phyloP scores from a whole-genome alignment of 164 flowering plant genomes.

The Saururus chinensis region DNA sequence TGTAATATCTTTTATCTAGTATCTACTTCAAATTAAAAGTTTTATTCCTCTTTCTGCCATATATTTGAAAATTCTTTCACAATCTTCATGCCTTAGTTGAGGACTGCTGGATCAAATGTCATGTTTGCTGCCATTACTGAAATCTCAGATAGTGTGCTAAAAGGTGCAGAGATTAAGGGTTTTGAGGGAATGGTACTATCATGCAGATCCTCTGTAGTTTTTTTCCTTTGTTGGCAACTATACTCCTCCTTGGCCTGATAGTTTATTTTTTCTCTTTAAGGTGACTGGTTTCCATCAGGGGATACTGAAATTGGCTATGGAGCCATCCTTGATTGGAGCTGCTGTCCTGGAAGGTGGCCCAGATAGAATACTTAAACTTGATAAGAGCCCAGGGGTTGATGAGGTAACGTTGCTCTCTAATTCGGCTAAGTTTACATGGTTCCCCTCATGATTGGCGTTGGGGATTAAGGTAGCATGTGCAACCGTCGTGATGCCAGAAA shows the following conservation, averaged over 20 bases:
- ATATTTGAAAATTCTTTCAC: not conserved
- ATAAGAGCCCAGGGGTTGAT: constrained; percentile 74
- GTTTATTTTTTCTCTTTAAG: constrained; percentile 20
- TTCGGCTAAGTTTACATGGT: not conserved
- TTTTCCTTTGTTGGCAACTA: not conserved
- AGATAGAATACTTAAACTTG: constrained; percentile 78
- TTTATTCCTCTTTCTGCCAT: not conserved
- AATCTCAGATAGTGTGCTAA: constrained; percentile 81
- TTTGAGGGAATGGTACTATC: constrained; percentile 70
- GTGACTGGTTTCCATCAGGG: constrained; percentile 92
- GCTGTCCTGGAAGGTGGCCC: constrained; percentile 96
- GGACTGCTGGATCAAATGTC: constrained; percentile 82
- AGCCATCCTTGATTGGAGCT: constrained; percentile 73
- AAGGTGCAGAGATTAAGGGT: constrained; percentile 89
- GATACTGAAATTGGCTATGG: constrained; percentile 84
- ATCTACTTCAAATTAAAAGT: constrained; percentile 3
- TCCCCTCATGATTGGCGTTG: not conserved
- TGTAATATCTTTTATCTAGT: constrained; percentile 28
- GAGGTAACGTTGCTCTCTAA: constrained; percentile 51
- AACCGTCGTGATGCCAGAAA: not conserved
- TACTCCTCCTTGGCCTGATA: not conserved
- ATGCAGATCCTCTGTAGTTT: not conserved
- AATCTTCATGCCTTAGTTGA: constrained; percentile 41
- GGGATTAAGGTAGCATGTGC: too few relatives aligned
- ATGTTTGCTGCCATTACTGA: constrained; percentile 85